A percentile compares a stretch with the other conserved stretches of the same genome.
These are phyloP conservation scores for Sporothrix schenckii DNA, from an alignment of 2,329 filamentous ascomycete genomes.

Conservation along the genomic window DNA sequence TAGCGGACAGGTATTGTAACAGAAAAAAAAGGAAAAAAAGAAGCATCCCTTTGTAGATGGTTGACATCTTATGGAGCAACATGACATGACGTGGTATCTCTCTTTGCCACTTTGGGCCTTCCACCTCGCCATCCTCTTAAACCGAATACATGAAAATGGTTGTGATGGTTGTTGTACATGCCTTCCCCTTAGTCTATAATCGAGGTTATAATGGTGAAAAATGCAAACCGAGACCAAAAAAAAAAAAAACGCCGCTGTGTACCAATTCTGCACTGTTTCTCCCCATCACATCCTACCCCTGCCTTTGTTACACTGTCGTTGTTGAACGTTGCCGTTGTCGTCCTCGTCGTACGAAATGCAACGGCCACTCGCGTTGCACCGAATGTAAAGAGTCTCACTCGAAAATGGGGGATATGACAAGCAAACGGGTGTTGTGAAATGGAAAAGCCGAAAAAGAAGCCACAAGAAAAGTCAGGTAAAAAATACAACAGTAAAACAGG, in stretches of 20 bases:
- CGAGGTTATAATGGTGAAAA: not conserved
- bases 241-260: conserved; percentile 9
- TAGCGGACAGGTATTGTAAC: conserved; percentile 8
- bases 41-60: conserved; percentile 1
- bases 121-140: not conserved
- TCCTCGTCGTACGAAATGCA: conserved; percentile 17
- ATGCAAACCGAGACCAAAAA: not conserved
- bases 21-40: not conserved
- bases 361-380: not conserved
- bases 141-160: conserved; percentile 11
- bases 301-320: not conserved
- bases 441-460: not conserved
- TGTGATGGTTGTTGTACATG: conserved; percentile 13
- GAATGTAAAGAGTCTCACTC: not conserved
- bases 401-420: not conserved
- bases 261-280: not conserved
- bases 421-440: not conserved
- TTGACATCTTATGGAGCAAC: conserved; percentile 12
- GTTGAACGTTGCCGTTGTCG: not conserved
- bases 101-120: not conserved
- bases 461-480: not conserved
- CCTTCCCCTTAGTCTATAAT: conserved; percentile 3
- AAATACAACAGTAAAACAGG: not conserved
- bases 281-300: not conserved
- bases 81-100: conserved; percentile 18